These are phyloP conservation scores for Chlamydomonas reinhardtii DNA, from an alignment of 163 green algal species.

Conservation along the genomic window DNA sequence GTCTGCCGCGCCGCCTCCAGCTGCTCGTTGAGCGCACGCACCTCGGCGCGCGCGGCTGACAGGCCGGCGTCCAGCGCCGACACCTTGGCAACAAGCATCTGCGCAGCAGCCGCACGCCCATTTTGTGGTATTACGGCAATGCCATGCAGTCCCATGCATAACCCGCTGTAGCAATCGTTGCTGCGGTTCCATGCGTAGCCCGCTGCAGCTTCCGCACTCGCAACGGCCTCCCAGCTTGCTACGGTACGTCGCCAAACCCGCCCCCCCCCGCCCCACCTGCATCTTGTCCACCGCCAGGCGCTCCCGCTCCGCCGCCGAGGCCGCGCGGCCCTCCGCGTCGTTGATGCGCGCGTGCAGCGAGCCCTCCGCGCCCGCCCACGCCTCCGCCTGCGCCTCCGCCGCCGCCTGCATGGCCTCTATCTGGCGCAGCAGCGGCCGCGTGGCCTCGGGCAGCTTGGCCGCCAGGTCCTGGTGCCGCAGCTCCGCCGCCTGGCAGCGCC, in stretches of 20 bases:
- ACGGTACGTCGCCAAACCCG: neutral
- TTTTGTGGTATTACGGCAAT: neutral
- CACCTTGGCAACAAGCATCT: conserved; percentile 27
- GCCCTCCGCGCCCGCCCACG: conserved; percentile 84
- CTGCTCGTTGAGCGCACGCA: conserved; percentile 40
- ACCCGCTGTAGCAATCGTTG: too few species aligned
- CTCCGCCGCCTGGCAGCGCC: conserved; percentile 86
- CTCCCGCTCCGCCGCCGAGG: conserved; percentile 63
- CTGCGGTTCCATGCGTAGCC: too few species aligned
- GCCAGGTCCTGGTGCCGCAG: conserved; percentile 89
- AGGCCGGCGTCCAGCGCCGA: conserved; percentile 58
- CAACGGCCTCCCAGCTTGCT: too few species aligned
- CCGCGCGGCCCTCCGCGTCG: conserved; percentile 69
- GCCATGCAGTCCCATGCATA: neutral
- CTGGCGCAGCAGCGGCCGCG: conserved; percentile 92
- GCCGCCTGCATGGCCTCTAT: conserved; percentile 88
- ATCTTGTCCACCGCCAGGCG: conserved; percentile 53
- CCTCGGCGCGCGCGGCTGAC: conserved; percentile 56
- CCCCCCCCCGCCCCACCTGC: conserved; percentile 45
- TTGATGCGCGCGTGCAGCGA: conserved; percentile 64
- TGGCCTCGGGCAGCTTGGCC: conserved; percentile 89
- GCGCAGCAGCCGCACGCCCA: neutral
- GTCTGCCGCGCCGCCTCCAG: conserved; percentile 20
- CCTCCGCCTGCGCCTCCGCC: conserved; percentile 72
- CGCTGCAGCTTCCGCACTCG: too few species aligned